Evolutionary conservation across 225 moss, liverwort and hornwort species (phyloP), one percentile per base, ranked within the genome.

Genomic region (Polytrichum formosum): DNA sequence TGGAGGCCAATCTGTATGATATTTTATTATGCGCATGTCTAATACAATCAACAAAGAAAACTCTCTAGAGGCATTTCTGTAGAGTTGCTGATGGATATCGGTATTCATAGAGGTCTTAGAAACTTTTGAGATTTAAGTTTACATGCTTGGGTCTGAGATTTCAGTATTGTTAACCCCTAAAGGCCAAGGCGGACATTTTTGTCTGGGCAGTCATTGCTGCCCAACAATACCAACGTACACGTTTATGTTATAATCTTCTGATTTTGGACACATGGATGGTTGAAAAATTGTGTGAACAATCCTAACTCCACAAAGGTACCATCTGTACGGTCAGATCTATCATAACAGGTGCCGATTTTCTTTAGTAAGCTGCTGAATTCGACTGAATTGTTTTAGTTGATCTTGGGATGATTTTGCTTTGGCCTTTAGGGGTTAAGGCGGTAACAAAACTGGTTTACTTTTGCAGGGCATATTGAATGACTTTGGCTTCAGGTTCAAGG

Each of bases 381-480:
- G 5, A 18, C 68, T 54, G 28, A 5, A 67, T 2, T 8, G 19
- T 67, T 19, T 33, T 21, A 1, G 23, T 4, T 1, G 10, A 6
- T 29, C n/a, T 67, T 67, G n/a, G 19, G 27, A 63, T 3, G 13
- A 16, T 46, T 28, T 5, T 63, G 28, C 63, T 23, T 1, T 6
- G 5, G 25, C 13, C 27, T 25, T 16, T 16, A 16, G 2, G 26
- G 7, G 26, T 58, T 59, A 9, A 28, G 58, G 19, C 29, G 1
- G 19, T 6, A 56, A 59, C 54, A 1, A n/a, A 6, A 70, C 18
- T 31, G 54, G 21, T 18, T 13, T 18, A 20, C 7, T n/a, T 30
- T 9, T 59, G 70, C 83, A 83, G 83, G 77, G 77, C 21, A 5
- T 74, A 68, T 80, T 83, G 56, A 74, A 80, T 37, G 7, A 28